These are phyloP conservation scores for Claviceps digitariae DNA, from an alignment of 2,329 filamentous ascomycete genomes.

Conservation along the genomic window DNA sequence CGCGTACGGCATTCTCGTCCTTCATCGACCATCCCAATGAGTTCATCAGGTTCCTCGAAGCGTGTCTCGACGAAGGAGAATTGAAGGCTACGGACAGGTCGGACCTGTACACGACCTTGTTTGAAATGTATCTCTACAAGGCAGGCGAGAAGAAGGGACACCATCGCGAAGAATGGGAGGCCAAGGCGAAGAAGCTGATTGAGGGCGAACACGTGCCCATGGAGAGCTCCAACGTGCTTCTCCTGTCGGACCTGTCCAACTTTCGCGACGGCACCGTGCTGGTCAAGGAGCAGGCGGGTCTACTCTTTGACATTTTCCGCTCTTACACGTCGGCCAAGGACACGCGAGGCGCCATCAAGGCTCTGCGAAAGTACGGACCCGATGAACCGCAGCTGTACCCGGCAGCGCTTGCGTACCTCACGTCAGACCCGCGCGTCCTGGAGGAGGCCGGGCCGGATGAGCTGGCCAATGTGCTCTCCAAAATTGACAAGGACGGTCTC, in stretches of 20 bases:
- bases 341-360: constrained; percentile 78
- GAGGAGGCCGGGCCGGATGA: constrained; percentile 76
- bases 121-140: constrained; percentile 96
- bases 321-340: constrained; percentile 90
- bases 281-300: constrained; percentile 83
- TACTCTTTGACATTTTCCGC: constrained; percentile 90
- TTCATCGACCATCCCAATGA: constrained; percentile 90
- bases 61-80: constrained; percentile 59
- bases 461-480: constrained; percentile 63
- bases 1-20: constrained; percentile 82
- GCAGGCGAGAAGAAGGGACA: constrained; percentile 60
- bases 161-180: constrained; percentile 64
- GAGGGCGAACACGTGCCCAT: constrained; percentile 71
- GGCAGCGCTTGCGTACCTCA: constrained; percentile 85
- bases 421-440: constrained; percentile 67
- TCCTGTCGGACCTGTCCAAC: constrained; percentile 81
- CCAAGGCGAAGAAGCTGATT: constrained; percentile 79
- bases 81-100: constrained; percentile 63
- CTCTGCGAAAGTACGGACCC: constrained; percentile 79
- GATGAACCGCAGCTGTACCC: constrained; percentile 87
- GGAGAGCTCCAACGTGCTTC: constrained; percentile 84
- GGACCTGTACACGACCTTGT: constrained; percentile 87
- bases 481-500: constrained; percentile 79
- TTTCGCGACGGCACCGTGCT: constrained; percentile 85
- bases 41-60: constrained; percentile 86